Conservation (phyloP, 306 rosid genomes). For the Trichosanthes truncata region DNA sequence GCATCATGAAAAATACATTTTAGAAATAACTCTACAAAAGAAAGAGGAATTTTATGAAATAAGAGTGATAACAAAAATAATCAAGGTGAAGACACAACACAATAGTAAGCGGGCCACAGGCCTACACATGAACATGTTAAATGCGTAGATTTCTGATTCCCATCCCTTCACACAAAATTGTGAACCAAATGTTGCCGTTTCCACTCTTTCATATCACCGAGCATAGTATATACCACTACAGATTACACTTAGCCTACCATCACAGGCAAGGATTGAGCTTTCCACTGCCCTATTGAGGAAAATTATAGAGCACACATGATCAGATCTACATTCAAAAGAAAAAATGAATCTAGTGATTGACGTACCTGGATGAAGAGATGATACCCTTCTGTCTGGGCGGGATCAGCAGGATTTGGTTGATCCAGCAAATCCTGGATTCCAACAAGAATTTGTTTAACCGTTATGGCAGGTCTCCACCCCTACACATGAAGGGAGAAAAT, state of each 20-base stretch:
- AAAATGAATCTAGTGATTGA: background rate
- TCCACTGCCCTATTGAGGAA: background rate
- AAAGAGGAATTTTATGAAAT: background rate
- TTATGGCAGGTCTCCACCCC: constrained; percentile 99
- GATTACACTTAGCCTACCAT: background rate
- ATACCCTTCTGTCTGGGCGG: constrained; percentile 98
- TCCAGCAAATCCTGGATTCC: constrained; percentile 94
- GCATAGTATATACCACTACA: background rate
- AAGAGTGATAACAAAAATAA: background rate
- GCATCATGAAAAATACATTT: background rate
- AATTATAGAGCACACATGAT: background rate
- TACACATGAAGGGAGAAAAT: constrained; percentile 16
- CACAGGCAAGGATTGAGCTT: background rate
- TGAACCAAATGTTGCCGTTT: background rate
- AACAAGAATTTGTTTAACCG: constrained; percentile 91
- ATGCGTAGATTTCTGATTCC: background rate
- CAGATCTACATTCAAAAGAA: background rate
- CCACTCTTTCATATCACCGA: background rate
- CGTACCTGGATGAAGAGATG: constrained; percentile 94
- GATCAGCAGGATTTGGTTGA: constrained; percentile 93
- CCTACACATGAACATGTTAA: background rate
- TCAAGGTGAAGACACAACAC: background rate
- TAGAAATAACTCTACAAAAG: background rate
- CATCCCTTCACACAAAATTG: background rate
- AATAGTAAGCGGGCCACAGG: background rate